Evolutionary conservation across 2,329 filamentous ascomycete species (phyloP).

Genomic region (Venturia carpophila): DNA sequence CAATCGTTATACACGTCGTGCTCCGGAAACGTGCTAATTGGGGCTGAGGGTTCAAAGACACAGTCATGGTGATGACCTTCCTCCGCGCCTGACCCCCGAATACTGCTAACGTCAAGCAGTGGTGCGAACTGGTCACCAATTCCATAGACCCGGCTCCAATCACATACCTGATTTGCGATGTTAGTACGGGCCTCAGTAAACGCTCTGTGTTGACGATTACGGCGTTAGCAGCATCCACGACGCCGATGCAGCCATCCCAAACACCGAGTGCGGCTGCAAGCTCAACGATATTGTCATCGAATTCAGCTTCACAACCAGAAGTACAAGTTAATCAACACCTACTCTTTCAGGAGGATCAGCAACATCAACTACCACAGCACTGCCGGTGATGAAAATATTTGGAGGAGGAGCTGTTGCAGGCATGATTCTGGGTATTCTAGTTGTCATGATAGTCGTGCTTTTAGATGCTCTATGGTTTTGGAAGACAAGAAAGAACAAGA

Average conservation of each 20-base stretch:
- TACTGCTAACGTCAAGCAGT: not conserved
- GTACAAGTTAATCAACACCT: not conserved
- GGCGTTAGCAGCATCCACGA: not conserved
- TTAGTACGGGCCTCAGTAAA: not conserved
- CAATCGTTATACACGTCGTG: not conserved
- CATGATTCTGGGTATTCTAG: not conserved
- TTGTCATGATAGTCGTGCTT: not conserved
- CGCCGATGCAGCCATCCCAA: not conserved
- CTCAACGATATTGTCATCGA: not conserved
- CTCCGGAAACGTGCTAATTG: not conserved
- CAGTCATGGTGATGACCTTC: not conserved
- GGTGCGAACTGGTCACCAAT: not conserved
- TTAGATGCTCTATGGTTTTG: not conserved
- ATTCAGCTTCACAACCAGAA: not conserved
- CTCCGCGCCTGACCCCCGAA: not conserved
- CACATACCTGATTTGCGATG: conserved; percentile 1
- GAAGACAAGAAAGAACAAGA: not conserved
- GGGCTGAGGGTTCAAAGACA: not conserved
- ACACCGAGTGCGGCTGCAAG: not conserved
- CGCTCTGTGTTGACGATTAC: not conserved
- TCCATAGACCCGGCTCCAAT: not conserved
- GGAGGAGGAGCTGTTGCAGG: not conserved
- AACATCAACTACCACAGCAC: not conserved
- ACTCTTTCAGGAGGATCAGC: not conserved
- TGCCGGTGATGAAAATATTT: not conserved